Conservation (phyloP, 768 basidiomycete genomes). For the Coprinopsis sp. region DNA sequence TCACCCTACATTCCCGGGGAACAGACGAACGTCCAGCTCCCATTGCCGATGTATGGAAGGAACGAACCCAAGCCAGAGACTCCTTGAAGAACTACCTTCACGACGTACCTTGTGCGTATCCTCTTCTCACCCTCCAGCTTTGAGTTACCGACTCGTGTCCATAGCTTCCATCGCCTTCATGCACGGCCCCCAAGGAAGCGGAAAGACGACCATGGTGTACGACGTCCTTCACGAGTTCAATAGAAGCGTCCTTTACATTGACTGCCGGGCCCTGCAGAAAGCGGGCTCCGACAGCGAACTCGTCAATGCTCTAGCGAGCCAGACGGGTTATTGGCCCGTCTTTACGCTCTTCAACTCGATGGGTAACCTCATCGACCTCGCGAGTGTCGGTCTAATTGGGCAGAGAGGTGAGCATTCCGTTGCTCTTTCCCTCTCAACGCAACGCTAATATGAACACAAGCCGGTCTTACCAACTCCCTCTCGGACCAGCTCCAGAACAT, state of each 20-base stretch:
- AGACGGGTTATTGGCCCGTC: constrained; percentile 87
- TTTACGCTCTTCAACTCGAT: constrained; percentile 82
- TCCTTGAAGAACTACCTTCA: constrained; percentile 66
- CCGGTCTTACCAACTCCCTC: constrained; percentile 76
- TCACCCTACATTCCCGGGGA: constrained; percentile 18
- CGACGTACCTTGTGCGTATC: constrained; percentile 65
- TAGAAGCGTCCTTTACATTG: constrained; percentile 77
- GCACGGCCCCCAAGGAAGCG: constrained; percentile 81
- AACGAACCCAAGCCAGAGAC: constrained; percentile 72
- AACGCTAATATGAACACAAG: constrained; percentile 36
- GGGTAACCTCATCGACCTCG: constrained; percentile 85
- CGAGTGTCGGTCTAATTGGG: constrained; percentile 89
- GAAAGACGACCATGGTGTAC: constrained; percentile 61
- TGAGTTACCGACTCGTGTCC: constrained; percentile 7
- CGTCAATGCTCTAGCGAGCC: constrained; percentile 62
- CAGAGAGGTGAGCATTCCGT: constrained; percentile 63
- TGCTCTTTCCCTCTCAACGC: not conserved
- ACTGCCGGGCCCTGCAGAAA: constrained; percentile 73
- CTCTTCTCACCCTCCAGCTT: constrained; percentile 1
- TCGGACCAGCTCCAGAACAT: constrained; percentile 82
- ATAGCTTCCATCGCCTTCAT: constrained; percentile 73
- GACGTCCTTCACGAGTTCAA: constrained; percentile 45
- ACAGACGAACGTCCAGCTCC: constrained; percentile 19
- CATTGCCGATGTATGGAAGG: constrained; percentile 67
- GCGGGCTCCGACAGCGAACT: constrained; percentile 65